Conservation (phyloP, 1,139 yeast species). For the Kodamaea derodonti region DNA sequence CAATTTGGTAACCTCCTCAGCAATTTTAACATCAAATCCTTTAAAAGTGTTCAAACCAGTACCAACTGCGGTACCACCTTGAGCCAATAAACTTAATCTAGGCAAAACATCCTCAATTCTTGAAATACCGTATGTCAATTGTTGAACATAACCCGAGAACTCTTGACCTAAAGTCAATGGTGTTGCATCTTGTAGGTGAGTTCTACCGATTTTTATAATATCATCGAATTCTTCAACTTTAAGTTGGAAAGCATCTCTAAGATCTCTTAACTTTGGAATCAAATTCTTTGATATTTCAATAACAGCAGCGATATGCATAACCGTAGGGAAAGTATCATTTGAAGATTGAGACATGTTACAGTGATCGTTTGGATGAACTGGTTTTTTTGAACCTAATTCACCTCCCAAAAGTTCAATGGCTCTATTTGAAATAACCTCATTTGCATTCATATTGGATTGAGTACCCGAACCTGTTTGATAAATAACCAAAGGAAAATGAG, state of each 20-base stretch:
- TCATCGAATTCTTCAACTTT: slow-evolving; percentile 16
- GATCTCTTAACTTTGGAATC: slow-evolving; percentile 16
- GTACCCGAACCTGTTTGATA: slow-evolving; percentile 22
- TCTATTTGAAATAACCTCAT: slow-evolving; percentile 20
- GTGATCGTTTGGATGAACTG: slow-evolving; percentile 22
- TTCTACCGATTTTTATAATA: slow-evolving; percentile 20
- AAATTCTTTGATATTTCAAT: slow-evolving; percentile 15
- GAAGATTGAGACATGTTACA: slow-evolving; percentile 20
- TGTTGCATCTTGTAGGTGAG: slow-evolving; percentile 21
- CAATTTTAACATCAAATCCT: slow-evolving; percentile 17
- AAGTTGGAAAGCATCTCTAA: slow-evolving; percentile 15
- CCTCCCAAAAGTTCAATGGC: slow-evolving; percentile 21
- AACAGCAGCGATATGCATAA: slow-evolving; percentile 21
- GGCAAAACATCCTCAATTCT: slow-evolving; percentile 17
- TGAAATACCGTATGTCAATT: slow-evolving; percentile 17
- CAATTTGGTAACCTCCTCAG: slow-evolving; percentile 14
- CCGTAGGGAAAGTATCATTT: slow-evolving; percentile 21
- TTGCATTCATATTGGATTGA: slow-evolving; percentile 20
- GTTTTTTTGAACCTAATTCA: slow-evolving; percentile 16
- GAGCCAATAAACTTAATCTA: slow-evolving; percentile 18
- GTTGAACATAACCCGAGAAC: slow-evolving; percentile 20
- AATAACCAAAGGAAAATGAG: slow-evolving; percentile 20
- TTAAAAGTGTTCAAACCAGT: slow-evolving; percentile 19
- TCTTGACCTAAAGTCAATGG: slow-evolving; percentile 21
- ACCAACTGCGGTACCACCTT: slow-evolving; percentile 22